Conservation (phyloP, 2,329 filamentous ascomycete genomes). For the Botrytis tulipae region DNA sequence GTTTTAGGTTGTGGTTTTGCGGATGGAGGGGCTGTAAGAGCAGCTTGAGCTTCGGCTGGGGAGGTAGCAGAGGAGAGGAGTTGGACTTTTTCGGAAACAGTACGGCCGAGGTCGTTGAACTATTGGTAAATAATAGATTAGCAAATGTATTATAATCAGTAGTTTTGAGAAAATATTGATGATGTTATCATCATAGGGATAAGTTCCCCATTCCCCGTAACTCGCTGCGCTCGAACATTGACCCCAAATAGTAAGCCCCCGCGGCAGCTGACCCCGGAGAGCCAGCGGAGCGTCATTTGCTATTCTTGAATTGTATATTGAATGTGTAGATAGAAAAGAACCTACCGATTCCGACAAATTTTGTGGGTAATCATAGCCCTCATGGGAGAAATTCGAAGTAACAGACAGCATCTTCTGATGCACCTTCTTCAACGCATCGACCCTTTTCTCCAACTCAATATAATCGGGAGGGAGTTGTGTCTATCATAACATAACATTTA, state of each 20-base stretch:
- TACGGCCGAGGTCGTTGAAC: conserved; percentile 92
- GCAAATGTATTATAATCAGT: background rate
- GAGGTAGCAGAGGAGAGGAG: conserved; percentile 84
- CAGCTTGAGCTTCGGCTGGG: conserved; percentile 89
- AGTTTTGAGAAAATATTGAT: background rate
- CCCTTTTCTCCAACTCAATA: conserved; percentile 96
- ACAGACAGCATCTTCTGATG: conserved; percentile 97
- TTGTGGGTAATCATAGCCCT: conserved; percentile 87
- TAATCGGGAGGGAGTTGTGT: conserved; percentile 97
- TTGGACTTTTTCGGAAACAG: conserved; percentile 90
- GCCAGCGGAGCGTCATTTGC: background rate
- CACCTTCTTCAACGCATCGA: conserved; percentile 94
- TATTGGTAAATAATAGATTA: background rate
- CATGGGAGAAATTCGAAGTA: conserved; percentile 92
- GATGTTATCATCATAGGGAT: background rate
- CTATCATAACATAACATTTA: conserved; percentile 46
- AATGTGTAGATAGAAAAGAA: background rate
- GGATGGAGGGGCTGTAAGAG: conserved; percentile 81
- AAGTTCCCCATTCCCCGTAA: background rate
- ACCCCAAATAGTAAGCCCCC: background rate
- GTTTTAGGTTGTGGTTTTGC: conserved; percentile 97
- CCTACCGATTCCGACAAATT: conserved; percentile 63
- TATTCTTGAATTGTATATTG: background rate
- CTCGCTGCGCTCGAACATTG: background rate
- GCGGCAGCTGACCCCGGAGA: background rate